phyloP scores from a whole-genome alignment of 768 basidiomycete genomes.

The Gymnopilus dilepis region DNA sequence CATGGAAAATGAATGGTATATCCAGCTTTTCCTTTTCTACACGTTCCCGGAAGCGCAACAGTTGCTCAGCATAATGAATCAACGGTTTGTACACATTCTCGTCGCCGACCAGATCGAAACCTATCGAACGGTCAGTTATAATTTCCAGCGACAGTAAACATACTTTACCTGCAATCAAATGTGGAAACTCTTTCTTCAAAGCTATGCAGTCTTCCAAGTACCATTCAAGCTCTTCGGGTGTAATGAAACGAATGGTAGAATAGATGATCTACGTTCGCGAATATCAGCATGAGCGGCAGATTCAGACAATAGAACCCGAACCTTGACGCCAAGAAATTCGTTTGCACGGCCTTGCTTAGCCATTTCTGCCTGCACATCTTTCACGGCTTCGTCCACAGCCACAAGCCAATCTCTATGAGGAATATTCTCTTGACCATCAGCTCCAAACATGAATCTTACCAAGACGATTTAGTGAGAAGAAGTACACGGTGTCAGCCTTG shows the following conservation, averaged over 20 bases:
- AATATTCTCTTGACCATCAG: slow-evolving; percentile 60
- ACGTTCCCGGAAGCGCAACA: slow-evolving; percentile 62
- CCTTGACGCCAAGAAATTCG: slow-evolving; percentile 72
- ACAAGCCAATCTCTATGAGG: slow-evolving; percentile 64
- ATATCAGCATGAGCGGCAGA: neutral
- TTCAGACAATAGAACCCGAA: slow-evolving; percentile 28
- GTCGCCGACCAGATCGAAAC: slow-evolving; percentile 83
- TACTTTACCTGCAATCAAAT: slow-evolving; percentile 68
- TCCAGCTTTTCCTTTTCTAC: slow-evolving; percentile 62
- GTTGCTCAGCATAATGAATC: slow-evolving; percentile 62
- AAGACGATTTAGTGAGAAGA: slow-evolving; percentile 4
- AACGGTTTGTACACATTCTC: slow-evolving; percentile 68
- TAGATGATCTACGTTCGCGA: slow-evolving; percentile 68
- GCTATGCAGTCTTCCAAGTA: slow-evolving; percentile 77
- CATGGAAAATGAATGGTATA: slow-evolving; percentile 81
- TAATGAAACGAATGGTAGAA: slow-evolving; percentile 60
- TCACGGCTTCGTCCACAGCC: slow-evolving; percentile 55
- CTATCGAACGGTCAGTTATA: slow-evolving; percentile 37
- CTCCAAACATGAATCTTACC: slow-evolving; percentile 58
- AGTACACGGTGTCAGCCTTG: neutral
- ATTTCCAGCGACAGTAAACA: neutral
- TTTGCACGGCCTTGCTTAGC: slow-evolving; percentile 55
- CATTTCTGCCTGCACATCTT: slow-evolving; percentile 59
- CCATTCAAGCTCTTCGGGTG: slow-evolving; percentile 61
- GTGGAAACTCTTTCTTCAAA: slow-evolving; percentile 76